Evolutionary conservation across 495 filamentous ascomycete species (phyloP).

Genomic region (Trichocladium uniseriatum): DNA sequence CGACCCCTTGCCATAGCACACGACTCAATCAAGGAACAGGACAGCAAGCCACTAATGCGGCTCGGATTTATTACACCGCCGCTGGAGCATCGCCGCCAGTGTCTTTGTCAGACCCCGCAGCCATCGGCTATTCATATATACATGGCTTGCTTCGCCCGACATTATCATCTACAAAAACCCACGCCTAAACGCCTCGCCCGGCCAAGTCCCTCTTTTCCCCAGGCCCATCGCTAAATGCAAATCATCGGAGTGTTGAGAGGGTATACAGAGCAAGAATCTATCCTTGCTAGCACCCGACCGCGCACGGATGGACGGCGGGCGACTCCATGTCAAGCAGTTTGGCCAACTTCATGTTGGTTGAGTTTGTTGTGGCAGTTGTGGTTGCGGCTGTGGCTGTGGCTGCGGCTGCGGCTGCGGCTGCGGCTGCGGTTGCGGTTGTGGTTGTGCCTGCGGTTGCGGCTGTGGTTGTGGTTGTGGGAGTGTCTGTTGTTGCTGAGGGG

Average conservation of each 20-base stretch:
- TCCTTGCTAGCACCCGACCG: constrained; percentile 2
- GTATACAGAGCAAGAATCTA: constrained; percentile 16
- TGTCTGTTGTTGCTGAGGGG: constrained; percentile 7
- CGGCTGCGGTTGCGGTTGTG: too few species aligned
- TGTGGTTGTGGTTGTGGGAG: constrained; percentile 4
- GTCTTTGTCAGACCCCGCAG: not conserved
- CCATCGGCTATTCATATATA: constrained; percentile 15
- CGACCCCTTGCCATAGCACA: too few species aligned
- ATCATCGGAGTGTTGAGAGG: constrained; percentile 24
- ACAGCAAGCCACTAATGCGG: too few species aligned
- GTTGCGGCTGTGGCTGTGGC: not conserved
- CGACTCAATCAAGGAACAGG: too few species aligned
- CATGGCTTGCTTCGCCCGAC: constrained; percentile 11
- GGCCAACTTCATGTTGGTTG: constrained; percentile 6
- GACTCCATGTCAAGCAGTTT: not conserved
- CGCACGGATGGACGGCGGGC: not conserved
- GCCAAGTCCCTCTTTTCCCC: constrained; percentile 12
- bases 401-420: too few species aligned
- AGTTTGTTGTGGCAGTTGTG: constrained; percentile 1
- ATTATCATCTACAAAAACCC: constrained; percentile 23
- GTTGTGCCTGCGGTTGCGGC: constrained; percentile 4
- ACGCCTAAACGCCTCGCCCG: constrained; percentile 23
- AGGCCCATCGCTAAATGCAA: constrained; percentile 26
- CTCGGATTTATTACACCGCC: too few species aligned
- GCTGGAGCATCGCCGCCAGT: too few species aligned